Conservation (phyloP, 2,329 filamentous ascomycete genomes). For the Epicoccum nigrum region DNA sequence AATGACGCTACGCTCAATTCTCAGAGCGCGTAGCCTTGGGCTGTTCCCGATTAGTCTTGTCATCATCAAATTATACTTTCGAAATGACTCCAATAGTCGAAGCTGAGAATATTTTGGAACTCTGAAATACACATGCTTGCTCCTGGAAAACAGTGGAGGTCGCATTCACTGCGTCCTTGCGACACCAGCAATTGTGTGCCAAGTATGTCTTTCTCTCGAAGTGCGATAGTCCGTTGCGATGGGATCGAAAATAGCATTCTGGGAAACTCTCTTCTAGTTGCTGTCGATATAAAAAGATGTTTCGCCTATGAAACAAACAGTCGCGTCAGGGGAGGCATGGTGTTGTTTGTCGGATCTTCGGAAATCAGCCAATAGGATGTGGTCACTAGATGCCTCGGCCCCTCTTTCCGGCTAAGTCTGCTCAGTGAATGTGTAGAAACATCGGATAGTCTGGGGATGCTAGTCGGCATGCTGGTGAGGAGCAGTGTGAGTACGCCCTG, state of each 20-base stretch:
- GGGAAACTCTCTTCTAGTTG: constrained; percentile 3
- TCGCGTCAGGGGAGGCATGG: constrained; percentile 23
- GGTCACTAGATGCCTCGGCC: constrained; percentile 32
- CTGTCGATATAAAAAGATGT: constrained; percentile 22
- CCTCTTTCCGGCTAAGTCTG: constrained; percentile 30
- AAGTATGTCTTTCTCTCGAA: not conserved
- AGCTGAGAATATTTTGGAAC: constrained; percentile 3
- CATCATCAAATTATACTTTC: constrained; percentile 4
- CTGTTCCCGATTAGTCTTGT: constrained; percentile 2
- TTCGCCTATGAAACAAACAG: constrained; percentile 21
- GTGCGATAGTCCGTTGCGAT: not conserved
- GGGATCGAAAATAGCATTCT: constrained; percentile 14
- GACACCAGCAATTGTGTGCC: not conserved
- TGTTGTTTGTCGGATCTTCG: constrained; percentile 24
- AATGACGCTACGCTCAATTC: constrained; percentile 2
- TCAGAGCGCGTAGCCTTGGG: not conserved
- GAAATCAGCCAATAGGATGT: constrained; percentile 24
- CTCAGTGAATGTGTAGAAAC: constrained; percentile 19
- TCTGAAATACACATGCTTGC: not conserved
- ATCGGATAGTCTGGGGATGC: constrained; percentile 41
- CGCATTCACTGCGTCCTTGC: constrained; percentile 1
- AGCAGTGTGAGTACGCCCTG: constrained; percentile 31
- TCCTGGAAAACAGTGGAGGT: constrained; percentile 1
- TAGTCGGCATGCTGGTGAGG: constrained; percentile 27
- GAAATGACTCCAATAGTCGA: not conserved